A percentile compares a stretch with the other conserved stretches of the same genome.
Evolutionary conservation across 1,284 basidiomycete species (phyloP).

Genomic region (Cryptococcus floricola): DNA sequence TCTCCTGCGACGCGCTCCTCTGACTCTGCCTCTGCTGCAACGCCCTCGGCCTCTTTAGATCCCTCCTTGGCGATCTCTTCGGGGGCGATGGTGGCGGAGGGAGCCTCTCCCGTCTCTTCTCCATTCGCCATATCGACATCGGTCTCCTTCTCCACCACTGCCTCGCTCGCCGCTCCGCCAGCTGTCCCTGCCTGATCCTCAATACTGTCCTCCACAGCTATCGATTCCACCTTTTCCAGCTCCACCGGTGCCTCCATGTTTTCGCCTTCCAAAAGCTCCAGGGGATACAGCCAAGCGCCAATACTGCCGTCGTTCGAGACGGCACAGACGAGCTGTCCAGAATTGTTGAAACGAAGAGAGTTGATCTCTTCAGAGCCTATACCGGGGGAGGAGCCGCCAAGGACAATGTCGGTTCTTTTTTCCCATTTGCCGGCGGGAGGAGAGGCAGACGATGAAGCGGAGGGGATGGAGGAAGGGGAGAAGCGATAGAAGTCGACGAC

Average conservation of each 20-base stretch:
- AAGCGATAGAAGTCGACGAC: constrained; percentile 38
- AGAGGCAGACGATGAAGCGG: neutral
- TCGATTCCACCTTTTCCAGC: neutral
- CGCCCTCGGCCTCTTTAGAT: neutral
- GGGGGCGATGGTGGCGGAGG: neutral
- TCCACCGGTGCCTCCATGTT: neutral
- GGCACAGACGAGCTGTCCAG: constrained; percentile 32
- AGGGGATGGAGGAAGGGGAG: too few species aligned
- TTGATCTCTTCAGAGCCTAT: constrained; percentile 45
- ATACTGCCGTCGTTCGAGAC: constrained; percentile 43
- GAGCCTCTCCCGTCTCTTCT: constrained; percentile 4
- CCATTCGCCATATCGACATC: neutral
- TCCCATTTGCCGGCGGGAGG: constrained; percentile 29
- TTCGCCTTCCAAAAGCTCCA: constrained; percentile 4
- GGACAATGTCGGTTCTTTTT: constrained; percentile 30
- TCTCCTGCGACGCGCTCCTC: neutral
- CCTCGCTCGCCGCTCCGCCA: neutral
- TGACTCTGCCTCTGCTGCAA: neutral
- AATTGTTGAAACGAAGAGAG: constrained; percentile 33
- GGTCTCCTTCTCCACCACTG: constrained; percentile 1
- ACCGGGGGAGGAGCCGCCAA: constrained; percentile 27
- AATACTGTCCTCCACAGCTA: neutral
- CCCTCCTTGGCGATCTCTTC: neutral
- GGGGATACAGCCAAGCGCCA: constrained; percentile 39
- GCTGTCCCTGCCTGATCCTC: constrained; percentile 5